A percentile compares a stretch with the other conserved stretches of the same genome.
Evolutionary conservation across 768 basidiomycete genomes (phyloP).

Genomic region (Leccinum rimulosum): DNA sequence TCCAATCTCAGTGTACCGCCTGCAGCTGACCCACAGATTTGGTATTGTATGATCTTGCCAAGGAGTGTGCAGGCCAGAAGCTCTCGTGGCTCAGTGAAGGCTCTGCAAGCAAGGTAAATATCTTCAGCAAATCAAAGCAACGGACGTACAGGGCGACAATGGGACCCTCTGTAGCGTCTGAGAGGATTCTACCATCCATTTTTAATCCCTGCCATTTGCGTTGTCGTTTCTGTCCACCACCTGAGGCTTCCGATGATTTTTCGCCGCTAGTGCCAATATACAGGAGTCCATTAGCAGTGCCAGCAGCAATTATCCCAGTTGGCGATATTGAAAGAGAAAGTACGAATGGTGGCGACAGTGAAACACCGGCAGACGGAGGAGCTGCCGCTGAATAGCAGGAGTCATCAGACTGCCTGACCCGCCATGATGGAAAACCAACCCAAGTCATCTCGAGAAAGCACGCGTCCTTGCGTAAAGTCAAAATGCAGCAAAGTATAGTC

Average conservation of each 20-base stretch:
- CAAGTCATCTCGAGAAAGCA: constrained; percentile 59
- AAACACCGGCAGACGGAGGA: constrained; percentile 45
- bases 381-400: constrained; percentile 33
- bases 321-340: constrained; percentile 58
- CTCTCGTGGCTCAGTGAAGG: constrained; percentile 45
- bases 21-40: constrained; percentile 39
- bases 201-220: constrained; percentile 75
- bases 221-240: constrained; percentile 47
- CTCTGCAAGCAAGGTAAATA: constrained; percentile 33
- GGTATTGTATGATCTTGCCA: constrained; percentile 53
- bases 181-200: constrained; percentile 40
- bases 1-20: constrained; percentile 40
- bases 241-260: constrained; percentile 32
- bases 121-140: neutral
- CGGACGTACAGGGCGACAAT: constrained; percentile 62
- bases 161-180: constrained; percentile 68
- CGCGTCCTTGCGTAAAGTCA: constrained; percentile 53
- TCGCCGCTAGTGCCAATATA: constrained; percentile 70
- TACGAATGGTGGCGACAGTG: constrained; percentile 74
- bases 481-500: constrained; percentile 69
- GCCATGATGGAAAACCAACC: constrained; percentile 35
- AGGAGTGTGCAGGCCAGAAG: constrained; percentile 60
- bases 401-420: neutral
- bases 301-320: constrained; percentile 61
- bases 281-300: constrained; percentile 74